phyloP scores from a whole-genome alignment of 163 green algal genomes.

The Volvox carteri region DNA sequence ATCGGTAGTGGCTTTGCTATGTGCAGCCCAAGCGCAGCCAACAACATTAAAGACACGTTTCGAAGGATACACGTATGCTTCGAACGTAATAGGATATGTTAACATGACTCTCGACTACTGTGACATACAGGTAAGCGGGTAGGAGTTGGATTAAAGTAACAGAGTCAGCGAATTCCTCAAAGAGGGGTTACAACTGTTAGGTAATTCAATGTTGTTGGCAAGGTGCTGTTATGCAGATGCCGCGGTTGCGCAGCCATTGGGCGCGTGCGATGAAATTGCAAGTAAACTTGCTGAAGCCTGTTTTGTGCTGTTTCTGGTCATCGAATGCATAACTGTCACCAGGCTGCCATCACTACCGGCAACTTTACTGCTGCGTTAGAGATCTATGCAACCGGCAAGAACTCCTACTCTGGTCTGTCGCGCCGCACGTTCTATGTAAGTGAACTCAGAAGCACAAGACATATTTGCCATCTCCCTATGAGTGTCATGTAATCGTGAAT shows the following conservation, averaged over 20 bases:
- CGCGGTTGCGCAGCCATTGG: no score
- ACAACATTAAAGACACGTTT: conserved; percentile 30
- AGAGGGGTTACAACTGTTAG: no score
- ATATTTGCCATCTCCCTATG: no score
- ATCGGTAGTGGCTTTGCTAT: neutral
- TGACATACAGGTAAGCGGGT: conserved; percentile 15
- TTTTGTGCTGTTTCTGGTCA: no score
- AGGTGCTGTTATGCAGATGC: no score
- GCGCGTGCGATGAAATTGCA: no score
- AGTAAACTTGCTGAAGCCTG: no score
- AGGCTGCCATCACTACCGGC: conserved; percentile 36
- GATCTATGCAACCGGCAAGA: conserved; percentile 46
- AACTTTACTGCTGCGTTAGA: neutral
- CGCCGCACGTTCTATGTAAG: conserved; percentile 35
- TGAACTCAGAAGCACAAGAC: no score
- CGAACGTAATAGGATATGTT: conserved; percentile 36
- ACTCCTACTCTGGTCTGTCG: conserved; percentile 15
- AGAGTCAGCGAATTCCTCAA: no score
- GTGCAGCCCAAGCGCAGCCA: neutral
- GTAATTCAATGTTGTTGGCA: no score
- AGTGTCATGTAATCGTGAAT: no score
- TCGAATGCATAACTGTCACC: neutral
- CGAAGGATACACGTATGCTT: conserved; percentile 25
- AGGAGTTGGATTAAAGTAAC: no score
- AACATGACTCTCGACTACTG: conserved; percentile 47